Conservation (phyloP, 768 basidiomycete genomes). For the Lyophyllum shimeji region DNA sequence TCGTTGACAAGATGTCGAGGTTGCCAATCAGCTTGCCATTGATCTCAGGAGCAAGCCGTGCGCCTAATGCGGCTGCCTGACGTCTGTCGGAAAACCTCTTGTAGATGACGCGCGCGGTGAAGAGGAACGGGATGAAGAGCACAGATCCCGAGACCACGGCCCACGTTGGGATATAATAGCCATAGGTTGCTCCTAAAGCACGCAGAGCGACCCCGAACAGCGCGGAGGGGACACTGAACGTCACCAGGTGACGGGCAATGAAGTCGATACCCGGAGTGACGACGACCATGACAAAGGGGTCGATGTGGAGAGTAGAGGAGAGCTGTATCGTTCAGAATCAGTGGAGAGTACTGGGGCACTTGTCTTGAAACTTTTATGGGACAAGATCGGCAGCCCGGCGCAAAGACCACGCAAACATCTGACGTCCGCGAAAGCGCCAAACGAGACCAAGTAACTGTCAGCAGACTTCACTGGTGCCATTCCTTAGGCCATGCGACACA, state of each 20-base stretch:
- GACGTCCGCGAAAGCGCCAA: neutral
- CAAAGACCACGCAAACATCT: neutral
- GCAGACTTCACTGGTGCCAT: neutral
- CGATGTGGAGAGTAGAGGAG: too few species aligned
- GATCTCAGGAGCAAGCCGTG: conserved; percentile 38
- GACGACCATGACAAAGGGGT: conserved; percentile 20
- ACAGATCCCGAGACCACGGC: conserved; percentile 28
- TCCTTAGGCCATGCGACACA: neutral
- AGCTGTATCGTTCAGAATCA: neutral
- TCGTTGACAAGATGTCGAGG: conserved; percentile 37
- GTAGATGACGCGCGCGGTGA: conserved; percentile 28
- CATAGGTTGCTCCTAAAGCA: conserved; percentile 12
- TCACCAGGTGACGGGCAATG: conserved; percentile 22
- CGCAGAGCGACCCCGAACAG: conserved; percentile 18
- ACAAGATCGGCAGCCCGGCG: neutral
- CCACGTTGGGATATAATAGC: conserved; percentile 36
- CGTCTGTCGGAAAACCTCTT: conserved; percentile 29
- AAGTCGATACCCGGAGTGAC: conserved; percentile 37
- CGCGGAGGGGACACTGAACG: conserved; percentile 17
- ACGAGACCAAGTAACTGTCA: neutral
- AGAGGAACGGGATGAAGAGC: conserved; percentile 32
- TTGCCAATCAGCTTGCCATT: conserved; percentile 44
- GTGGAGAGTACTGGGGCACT: neutral
- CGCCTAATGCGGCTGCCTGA: conserved; percentile 43
- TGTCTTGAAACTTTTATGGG: neutral